Evolutionary conservation across 208 protist species (phyloP).

Genomic region (Trypanosoma boissoni): DNA sequence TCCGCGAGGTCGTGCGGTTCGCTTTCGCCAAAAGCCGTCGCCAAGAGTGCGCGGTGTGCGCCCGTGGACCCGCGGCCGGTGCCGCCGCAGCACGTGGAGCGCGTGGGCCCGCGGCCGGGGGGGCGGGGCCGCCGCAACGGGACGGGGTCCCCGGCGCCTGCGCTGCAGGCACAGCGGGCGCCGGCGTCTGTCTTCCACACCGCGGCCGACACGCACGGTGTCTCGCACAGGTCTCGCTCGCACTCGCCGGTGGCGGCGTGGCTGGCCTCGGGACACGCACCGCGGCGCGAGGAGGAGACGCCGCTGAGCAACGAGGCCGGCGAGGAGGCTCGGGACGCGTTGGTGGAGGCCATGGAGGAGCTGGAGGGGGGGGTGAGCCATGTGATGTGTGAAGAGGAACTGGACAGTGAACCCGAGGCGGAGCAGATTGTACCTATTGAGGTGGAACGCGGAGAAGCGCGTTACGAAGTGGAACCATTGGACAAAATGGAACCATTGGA

Average conservation of each 20-base stretch:
- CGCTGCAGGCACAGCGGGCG: too few species aligned
- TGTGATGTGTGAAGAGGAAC: too few species aligned
- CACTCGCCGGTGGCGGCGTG: not conserved
- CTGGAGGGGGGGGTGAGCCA: too few species aligned
- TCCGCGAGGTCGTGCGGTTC: not conserved
- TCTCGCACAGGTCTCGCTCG: conserved; percentile 45
- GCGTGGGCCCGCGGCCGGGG: not conserved
- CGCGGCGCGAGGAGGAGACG: not conserved
- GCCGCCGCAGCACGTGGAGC: conserved; percentile 6
- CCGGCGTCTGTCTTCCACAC: too few species aligned
- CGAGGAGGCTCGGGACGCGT: too few species aligned
- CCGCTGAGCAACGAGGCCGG: not conserved
- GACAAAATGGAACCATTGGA: too few species aligned
- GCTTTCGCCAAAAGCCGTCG: not conserved
- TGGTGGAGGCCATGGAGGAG: too few species aligned
- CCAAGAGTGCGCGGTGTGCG: not conserved
- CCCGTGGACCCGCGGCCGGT: not conserved
- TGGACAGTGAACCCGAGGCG: too few species aligned
- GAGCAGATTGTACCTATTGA: too few species aligned
- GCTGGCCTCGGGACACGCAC: not conserved
- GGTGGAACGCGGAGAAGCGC: too few species aligned
- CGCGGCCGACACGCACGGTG: conserved; percentile 28
- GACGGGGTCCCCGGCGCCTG: not conserved
- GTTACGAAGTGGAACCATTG: too few species aligned
- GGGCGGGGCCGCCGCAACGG: not conserved